A percentile compares a stretch with the other conserved stretches of the same genome.
Evolutionary conservation across 352 stramenopile species (phyloP).

Genomic region (Pelagophyceae sp.): DNA sequence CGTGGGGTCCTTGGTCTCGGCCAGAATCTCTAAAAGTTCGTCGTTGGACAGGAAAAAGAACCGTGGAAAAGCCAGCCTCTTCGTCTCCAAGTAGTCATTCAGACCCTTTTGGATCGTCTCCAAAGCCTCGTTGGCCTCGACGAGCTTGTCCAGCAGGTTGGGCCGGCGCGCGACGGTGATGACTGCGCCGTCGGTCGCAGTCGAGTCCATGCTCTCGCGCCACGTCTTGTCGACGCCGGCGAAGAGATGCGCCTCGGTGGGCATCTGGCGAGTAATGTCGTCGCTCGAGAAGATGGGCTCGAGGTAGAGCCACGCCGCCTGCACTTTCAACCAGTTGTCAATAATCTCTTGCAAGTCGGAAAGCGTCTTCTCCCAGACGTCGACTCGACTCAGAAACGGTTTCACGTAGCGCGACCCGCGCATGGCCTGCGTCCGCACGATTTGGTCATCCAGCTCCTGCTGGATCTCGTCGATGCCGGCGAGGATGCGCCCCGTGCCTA

Average conservation of each 20-base stretch:
- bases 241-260: slow-evolving; percentile 62
- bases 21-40: slow-evolving; percentile 75
- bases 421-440: slow-evolving; percentile 56
- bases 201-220: slow-evolving; percentile 73
- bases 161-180: slow-evolving; percentile 61
- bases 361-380: slow-evolving; percentile 74
- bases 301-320: slow-evolving; percentile 81
- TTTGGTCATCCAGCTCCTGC: slow-evolving; percentile 55
- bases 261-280: slow-evolving; percentile 84
- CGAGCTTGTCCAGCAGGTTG: slow-evolving; percentile 57
- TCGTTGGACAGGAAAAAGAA: slow-evolving; percentile 87
- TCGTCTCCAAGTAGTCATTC: slow-evolving; percentile 79
- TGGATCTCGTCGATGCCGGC: slow-evolving; percentile 49
- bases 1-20: slow-evolving; percentile 71
- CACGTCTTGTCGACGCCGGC: slow-evolving; percentile 72
- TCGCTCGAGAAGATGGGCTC: slow-evolving; percentile 83
- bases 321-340: slow-evolving; percentile 86
- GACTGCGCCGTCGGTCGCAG: slow-evolving; percentile 56
- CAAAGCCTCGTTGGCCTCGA: slow-evolving; percentile 77
- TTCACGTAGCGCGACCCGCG: slow-evolving; percentile 42
- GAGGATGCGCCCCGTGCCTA: slow-evolving; percentile 47
- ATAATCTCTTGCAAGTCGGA: slow-evolving; percentile 78
- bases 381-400: slow-evolving; percentile 50
- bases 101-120: slow-evolving; percentile 85
- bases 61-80: slow-evolving; percentile 72